Base-by-base conservation (phyloP, 1,139 yeast species). In the Meyerozyma smithsonii region DNA sequence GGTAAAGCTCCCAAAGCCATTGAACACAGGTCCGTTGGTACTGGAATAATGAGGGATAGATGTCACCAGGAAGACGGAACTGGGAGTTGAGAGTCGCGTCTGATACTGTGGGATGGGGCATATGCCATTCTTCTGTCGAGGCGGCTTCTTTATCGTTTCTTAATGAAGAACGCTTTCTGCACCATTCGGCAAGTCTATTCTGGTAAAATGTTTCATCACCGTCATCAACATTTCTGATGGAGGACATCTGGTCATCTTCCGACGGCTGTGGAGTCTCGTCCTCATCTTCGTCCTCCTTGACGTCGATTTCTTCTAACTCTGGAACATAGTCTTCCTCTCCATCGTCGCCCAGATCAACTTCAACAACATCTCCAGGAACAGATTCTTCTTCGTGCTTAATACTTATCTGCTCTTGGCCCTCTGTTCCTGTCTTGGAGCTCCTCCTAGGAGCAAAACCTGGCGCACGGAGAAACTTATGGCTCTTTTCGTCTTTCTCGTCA, bases 11-110 rank as follows among this genome's bases (percentile, higher is more conserved):
- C 88, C 81, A 76, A 16, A 78, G 62, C 83, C 83, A 78, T 48
- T 77, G 92, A 1, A 84, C 92, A 46, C 97, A 89, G 0, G 98
- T 92, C 52, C 87, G 86, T 52, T 92, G 98, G 56, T 92, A 94
- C 49, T 88, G 95, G 57, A 92, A 92, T 11, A 92, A 65, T 7
- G 90, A 75, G 0, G 95, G 84, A 56, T 84, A 87, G 1, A 92
- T 81, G 52, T 92, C 97, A 2, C 97, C 97, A 0, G 98, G 98
- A 0, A 92, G 68, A 44, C 67, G 75, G 58, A 84, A 89, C 8
- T 72, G 74, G 25, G 76, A 79, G 52, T 85, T 84, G 8, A 92
- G 62, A 5, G 74, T 69, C 0, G 95, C 89, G 56, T 89, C 97
- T 0, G 85, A 74, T 23, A 78, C 69, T 0, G 75, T 63, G 0